phyloP scores from a whole-genome alignment of 1,284 basidiomycete genomes.

The Rhodotorula sp. region DNA sequence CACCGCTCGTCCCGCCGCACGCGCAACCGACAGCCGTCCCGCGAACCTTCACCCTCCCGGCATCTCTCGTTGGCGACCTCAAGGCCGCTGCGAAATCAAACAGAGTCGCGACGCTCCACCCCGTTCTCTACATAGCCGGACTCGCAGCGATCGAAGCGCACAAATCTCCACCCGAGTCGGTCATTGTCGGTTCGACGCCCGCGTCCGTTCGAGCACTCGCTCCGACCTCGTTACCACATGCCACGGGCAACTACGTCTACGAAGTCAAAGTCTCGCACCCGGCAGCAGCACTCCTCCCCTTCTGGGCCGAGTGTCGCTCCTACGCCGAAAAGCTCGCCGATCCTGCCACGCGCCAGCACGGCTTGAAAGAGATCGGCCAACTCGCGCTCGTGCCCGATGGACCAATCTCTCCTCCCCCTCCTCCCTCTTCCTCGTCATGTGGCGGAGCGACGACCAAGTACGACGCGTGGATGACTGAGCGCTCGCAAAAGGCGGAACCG shows the following conservation, averaged over 20 bases:
- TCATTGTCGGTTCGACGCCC: conserved; percentile 5
- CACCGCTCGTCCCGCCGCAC: not conserved
- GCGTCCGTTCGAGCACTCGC: conserved; percentile 9
- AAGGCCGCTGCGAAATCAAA: conserved; percentile 1
- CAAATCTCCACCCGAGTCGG: not conserved
- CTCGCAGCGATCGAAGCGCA: conserved; percentile 1
- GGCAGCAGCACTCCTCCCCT: not conserved
- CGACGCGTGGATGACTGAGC: conserved; percentile 8
- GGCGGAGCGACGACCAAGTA: not conserved
- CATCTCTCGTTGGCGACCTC: conserved; percentile 1
- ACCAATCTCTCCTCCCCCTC: too few relatives aligned
- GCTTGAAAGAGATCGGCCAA: conserved; percentile 12
- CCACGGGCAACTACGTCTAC: conserved; percentile 24
- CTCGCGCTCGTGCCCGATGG: conserved; percentile 9
- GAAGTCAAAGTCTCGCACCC: not conserved
- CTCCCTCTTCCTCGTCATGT: too few relatives aligned
- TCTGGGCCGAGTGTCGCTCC: conserved; percentile 1
- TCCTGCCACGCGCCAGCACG: not conserved
- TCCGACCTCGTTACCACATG: not conserved
- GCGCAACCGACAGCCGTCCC: not conserved
- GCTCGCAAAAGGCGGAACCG: not conserved
- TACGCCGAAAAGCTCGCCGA: not conserved
- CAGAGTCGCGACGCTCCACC: conserved; percentile 20
- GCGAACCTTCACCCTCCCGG: not conserved
- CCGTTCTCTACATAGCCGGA: conserved; percentile 6